Conservation (phyloP, 108 stramenopile genomes). For the Skeletonema tropicum region DNA sequence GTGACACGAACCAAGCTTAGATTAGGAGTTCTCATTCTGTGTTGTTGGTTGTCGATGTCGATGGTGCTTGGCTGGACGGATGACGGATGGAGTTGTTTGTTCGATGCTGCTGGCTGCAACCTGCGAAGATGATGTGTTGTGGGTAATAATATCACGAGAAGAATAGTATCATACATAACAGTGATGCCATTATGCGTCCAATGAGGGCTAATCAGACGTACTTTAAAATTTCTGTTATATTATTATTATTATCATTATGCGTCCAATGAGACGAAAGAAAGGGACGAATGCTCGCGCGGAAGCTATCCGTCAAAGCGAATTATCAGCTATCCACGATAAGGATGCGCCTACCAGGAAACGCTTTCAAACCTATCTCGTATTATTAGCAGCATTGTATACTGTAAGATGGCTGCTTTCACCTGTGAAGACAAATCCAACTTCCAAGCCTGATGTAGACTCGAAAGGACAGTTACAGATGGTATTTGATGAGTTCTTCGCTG, state of each 20-base stretch:
- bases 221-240: too few relatives aligned
- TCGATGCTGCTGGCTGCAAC: too few relatives aligned
- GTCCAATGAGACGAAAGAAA: constrained; percentile 12
- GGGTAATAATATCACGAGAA: too few relatives aligned
- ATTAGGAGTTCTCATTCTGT: too few relatives aligned
- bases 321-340: background rate
- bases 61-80: too few relatives aligned
- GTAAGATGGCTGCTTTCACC: constrained; percentile 9
- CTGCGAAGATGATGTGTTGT: too few relatives aligned
- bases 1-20: too few relatives aligned
- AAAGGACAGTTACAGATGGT: constrained; percentile 3
- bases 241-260: background rate
- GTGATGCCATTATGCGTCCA: too few relatives aligned
- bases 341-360: background rate
- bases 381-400: background rate
- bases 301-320: background rate
- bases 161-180: too few relatives aligned
- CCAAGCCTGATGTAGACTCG: constrained; percentile 5
- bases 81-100: too few relatives aligned
- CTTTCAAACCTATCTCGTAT: background rate
- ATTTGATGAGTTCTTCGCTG: constrained; percentile 42
- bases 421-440: background rate
- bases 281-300: constrained; percentile 4
- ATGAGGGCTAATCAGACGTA: too few relatives aligned
- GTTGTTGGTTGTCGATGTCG: too few relatives aligned